These are phyloP conservation scores for Torulaspora quercuum DNA, from an alignment of 805 yeast genomes.

Conservation along the genomic window DNA sequence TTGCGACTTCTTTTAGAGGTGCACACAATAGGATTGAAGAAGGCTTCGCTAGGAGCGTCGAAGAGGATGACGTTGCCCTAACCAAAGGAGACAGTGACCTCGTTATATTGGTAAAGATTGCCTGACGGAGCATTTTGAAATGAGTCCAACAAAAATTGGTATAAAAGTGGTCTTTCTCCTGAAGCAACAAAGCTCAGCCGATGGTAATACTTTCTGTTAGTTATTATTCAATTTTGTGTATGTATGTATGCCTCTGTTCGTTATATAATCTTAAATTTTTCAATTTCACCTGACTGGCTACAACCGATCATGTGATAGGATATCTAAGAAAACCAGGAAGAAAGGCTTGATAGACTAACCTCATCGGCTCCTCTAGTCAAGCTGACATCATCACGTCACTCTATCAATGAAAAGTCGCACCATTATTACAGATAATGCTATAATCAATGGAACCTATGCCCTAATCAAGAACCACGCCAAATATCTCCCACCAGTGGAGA, in stretches of 20 bases:
- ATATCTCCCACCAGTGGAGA: slow-evolving; percentile 14
- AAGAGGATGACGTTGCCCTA: slow-evolving; percentile 8
- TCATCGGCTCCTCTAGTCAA: not conserved
- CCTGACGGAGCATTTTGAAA: slow-evolving; percentile 13
- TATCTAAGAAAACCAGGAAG: too few relatives aligned
- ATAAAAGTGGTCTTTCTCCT: too few relatives aligned
- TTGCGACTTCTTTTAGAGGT: slow-evolving; percentile 4
- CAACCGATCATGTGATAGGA: too few relatives aligned
- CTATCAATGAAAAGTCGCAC: slow-evolving; percentile 13
- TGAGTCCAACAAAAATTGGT: too few relatives aligned
- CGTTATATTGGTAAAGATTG: slow-evolving; percentile 6
- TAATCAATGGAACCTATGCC: slow-evolving; percentile 19
- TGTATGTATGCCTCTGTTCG: too few relatives aligned
- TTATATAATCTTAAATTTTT: too few relatives aligned
- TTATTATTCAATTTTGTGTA: too few relatives aligned
- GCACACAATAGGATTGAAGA: slow-evolving; percentile 2
- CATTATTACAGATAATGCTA: slow-evolving; percentile 22
- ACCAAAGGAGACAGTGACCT: slow-evolving; percentile 6
- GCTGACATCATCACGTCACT: too few relatives aligned
- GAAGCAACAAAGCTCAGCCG: too few relatives aligned
- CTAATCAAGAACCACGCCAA: slow-evolving; percentile 18
- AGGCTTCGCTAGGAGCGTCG: slow-evolving; percentile 8
- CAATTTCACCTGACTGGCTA: too few relatives aligned
- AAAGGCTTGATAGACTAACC: too few relatives aligned
- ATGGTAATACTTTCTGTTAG: too few relatives aligned